These are phyloP conservation scores for Chrysanthemum makinoi DNA, from an alignment of 129 eudicot genomes.

Conservation along the genomic window DNA sequence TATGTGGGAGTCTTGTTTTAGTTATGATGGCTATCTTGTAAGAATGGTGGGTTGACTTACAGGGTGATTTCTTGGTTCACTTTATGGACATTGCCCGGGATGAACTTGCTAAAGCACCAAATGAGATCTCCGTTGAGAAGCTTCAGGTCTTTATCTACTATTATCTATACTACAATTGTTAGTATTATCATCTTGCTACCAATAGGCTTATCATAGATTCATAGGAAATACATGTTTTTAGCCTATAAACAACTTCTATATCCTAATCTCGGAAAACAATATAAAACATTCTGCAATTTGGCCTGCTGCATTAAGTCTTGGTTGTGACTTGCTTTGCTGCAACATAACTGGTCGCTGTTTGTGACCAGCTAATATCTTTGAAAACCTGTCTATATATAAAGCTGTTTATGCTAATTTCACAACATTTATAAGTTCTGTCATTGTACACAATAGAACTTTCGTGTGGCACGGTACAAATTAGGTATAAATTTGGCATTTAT, in stretches of 20 bases:
- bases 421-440: background rate
- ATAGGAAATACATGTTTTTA: too few species aligned
- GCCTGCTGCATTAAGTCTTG: too few species aligned
- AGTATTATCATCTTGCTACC: background rate
- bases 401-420: background rate
- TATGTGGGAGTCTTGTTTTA: constrained; percentile 5
- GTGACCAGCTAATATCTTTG: too few species aligned
- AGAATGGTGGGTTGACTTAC: constrained; percentile 26
- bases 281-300: too few species aligned
- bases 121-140: constrained; percentile 90
- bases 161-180: constrained; percentile 7
- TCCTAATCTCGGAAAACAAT: too few species aligned
- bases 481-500: constrained; percentile 11
- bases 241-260: too few species aligned
- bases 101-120: constrained; percentile 82
- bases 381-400: background rate
- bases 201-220: background rate
- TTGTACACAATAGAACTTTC: background rate
- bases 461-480: constrained; percentile 5
- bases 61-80: constrained; percentile 99
- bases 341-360: too few species aligned
- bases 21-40: constrained; percentile 9
- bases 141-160: constrained; percentile 65
- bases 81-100: constrained; percentile 98
- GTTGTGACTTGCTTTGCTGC: too few species aligned